Percentiles rank a stretch among this genome's conserved stretches.
phyloP scores from a whole-genome alignment of 192 early-diverging fungal species.

The Spinellus fusiger region DNA sequence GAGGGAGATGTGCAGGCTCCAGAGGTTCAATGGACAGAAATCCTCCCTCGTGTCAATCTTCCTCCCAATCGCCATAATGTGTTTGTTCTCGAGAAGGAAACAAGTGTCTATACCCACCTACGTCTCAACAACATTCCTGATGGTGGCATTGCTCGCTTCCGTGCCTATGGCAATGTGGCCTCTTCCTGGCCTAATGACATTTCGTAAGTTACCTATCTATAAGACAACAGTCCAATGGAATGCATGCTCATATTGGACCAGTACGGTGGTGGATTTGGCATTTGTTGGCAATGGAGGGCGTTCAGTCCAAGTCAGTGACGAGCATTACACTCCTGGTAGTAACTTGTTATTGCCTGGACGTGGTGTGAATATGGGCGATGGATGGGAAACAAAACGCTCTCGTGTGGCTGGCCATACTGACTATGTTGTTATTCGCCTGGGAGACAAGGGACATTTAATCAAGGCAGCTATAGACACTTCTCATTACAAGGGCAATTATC shows the following conservation, averaged over 20 bases:
- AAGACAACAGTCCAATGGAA: neutral
- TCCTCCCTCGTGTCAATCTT: constrained; percentile 68
- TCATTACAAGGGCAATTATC: constrained; percentile 90
- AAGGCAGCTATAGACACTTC: constrained; percentile 82
- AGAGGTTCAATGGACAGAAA: constrained; percentile 49
- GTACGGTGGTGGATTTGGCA: constrained; percentile 61
- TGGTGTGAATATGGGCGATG: constrained; percentile 84
- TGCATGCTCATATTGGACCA: neutral
- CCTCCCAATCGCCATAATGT: constrained; percentile 64
- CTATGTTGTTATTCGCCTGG: constrained; percentile 72
- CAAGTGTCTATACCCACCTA: constrained; percentile 57
- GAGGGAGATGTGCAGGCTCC: constrained; percentile 38
- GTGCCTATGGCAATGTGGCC: constrained; percentile 65
- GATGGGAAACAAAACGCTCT: constrained; percentile 90
- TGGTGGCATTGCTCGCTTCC: constrained; percentile 72
- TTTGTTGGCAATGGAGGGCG: constrained; percentile 61
- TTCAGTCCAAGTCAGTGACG: constrained; percentile 63
- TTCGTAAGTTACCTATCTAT: constrained; percentile 19
- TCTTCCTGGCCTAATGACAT: constrained; percentile 41
- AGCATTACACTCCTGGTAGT: constrained; percentile 79
- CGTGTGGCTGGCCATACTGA: constrained; percentile 73
- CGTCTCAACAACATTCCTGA: constrained; percentile 71
- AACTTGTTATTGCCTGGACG: constrained; percentile 79
- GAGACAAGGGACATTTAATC: constrained; percentile 61
- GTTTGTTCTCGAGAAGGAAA: constrained; percentile 46